Percentiles rank a stretch among this genome's conserved stretches.
phyloP scores from a whole-genome alignment of 148 eudicot species.

The Rhododendron simsii region DNA sequence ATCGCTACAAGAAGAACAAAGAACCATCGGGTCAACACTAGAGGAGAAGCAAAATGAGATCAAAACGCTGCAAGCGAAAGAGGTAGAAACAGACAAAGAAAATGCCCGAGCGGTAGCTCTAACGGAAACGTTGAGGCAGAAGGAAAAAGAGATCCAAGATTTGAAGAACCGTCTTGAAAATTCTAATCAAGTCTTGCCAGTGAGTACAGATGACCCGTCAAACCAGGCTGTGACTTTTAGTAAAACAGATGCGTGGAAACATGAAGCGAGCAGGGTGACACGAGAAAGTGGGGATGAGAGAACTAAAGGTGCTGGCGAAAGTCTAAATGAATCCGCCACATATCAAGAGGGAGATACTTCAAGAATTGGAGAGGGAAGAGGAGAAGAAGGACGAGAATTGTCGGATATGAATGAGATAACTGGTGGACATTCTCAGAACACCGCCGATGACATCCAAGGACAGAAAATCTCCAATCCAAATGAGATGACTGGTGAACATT shows the following conservation, averaged over 20 bases:
- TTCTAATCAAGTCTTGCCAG: slow-evolving; percentile 25
- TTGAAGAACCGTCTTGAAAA: slow-evolving; percentile 23
- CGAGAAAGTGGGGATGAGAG: neutral
- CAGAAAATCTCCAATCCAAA: neutral
- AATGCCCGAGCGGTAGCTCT: slow-evolving; percentile 21
- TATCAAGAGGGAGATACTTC: neutral
- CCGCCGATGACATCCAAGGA: neutral
- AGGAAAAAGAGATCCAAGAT: slow-evolving; percentile 45
- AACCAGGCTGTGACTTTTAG: slow-evolving; percentile 13
- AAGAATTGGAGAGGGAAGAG: neutral
- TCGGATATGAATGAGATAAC: neutral
- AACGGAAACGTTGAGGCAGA: slow-evolving; percentile 28
- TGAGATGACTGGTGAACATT: neutral
- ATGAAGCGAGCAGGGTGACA: neutral
- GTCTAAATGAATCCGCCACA: slow-evolving; percentile 1
- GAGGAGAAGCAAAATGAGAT: slow-evolving; percentile 70
- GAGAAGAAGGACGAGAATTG: neutral
- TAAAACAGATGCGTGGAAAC: neutral
- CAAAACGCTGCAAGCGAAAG: slow-evolving; percentile 27
- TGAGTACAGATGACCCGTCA: slow-evolving; percentile 30
- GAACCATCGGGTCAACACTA: slow-evolving; percentile 43
- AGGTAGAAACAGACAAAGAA: slow-evolving; percentile 14
- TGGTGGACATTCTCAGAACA: neutral
- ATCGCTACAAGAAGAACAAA: slow-evolving; percentile 64
- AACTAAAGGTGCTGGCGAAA: neutral